These are phyloP conservation scores for Candida tunisiensis DNA, from an alignment of 1,139 yeast species.

Conservation along the genomic window DNA sequence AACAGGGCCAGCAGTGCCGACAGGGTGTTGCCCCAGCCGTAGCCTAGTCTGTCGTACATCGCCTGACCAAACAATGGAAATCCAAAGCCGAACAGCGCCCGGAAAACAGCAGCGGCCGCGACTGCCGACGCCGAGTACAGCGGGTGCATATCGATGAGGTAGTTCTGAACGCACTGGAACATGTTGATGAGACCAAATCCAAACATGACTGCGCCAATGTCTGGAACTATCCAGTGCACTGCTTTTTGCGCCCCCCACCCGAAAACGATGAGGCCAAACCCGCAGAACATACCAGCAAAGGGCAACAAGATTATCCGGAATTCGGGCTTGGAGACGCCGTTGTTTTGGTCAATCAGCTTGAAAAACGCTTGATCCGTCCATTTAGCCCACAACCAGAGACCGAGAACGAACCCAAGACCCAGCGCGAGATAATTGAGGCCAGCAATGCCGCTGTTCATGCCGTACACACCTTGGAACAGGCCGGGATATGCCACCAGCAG, in stretches of 20 bases:
- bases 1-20: constrained; percentile 38
- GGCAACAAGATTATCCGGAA: constrained; percentile 30
- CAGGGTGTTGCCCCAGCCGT: constrained; percentile 54
- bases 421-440: constrained; percentile 44
- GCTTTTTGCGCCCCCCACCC: constrained; percentile 45
- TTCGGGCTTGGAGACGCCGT: constrained; percentile 42
- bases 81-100: constrained; percentile 40
- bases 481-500: constrained; percentile 42
- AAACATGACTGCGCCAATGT: constrained; percentile 36
- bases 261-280: constrained; percentile 39
- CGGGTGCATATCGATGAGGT: constrained; percentile 49
- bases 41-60: constrained; percentile 23
- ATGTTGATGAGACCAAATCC: constrained; percentile 41
- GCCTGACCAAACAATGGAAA: constrained; percentile 23
- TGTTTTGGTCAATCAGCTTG: constrained; percentile 14
- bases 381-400: constrained; percentile 29
- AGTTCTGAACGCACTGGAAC: constrained; percentile 42
- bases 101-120: constrained; percentile 46
- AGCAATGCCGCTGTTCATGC: constrained; percentile 30
- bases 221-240: constrained; percentile 37
- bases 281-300: constrained; percentile 29
- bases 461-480: constrained; percentile 31
- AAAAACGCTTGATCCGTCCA: constrained; percentile 24
- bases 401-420: constrained; percentile 26
- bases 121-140: constrained; percentile 39